phyloP scores from a whole-genome alignment of 2,329 filamentous ascomycete species.

The Ceratocystis albifundus region DNA sequence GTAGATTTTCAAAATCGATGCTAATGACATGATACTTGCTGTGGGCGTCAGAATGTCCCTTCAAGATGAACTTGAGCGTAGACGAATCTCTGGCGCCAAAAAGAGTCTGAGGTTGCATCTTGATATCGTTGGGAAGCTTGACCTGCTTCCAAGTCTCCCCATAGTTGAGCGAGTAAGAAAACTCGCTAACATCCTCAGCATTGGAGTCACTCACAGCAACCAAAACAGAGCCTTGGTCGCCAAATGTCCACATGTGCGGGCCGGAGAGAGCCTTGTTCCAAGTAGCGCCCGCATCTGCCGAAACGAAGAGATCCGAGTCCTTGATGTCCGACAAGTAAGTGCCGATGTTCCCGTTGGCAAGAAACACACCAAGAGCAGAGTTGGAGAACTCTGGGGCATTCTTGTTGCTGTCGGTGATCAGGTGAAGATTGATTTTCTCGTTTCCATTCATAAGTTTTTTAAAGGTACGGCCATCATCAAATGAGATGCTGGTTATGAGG shows the following conservation, averaged over 20 bases:
- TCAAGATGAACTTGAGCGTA: slow-evolving; percentile 76
- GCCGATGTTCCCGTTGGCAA: slow-evolving; percentile 88
- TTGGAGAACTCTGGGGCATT: slow-evolving; percentile 84
- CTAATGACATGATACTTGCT: slow-evolving; percentile 53
- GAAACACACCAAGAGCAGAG: slow-evolving; percentile 80
- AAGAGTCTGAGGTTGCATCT: slow-evolving; percentile 59
- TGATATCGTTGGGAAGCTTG: slow-evolving; percentile 53
- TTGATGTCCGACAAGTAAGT: slow-evolving; percentile 56
- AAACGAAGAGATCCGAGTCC: slow-evolving; percentile 74
- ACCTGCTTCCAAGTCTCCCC: slow-evolving; percentile 69
- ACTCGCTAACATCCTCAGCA: slow-evolving; percentile 45
- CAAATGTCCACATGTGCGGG: slow-evolving; percentile 92
- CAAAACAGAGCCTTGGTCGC: slow-evolving; percentile 80
- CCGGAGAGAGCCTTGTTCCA: slow-evolving; percentile 68
- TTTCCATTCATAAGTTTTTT: slow-evolving; percentile 57
- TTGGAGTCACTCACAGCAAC: slow-evolving; percentile 69
- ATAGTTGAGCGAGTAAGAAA: slow-evolving; percentile 76
- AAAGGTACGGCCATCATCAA: slow-evolving; percentile 88
- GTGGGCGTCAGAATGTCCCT: slow-evolving; percentile 47
- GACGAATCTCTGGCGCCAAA: slow-evolving; percentile 90
- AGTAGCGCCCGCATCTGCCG: slow-evolving; percentile 76
- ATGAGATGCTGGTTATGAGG: slow-evolving; percentile 72
- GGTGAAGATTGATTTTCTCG: slow-evolving; percentile 73
- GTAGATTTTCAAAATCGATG: slow-evolving; percentile 72
- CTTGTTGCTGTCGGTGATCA: slow-evolving; percentile 74